Percentiles rank a stretch among this genome's conserved stretches.
These are phyloP conservation scores for Pseudoperonospora humuli DNA, from an alignment of 352 stramenopile genomes.

Conservation along the genomic window DNA sequence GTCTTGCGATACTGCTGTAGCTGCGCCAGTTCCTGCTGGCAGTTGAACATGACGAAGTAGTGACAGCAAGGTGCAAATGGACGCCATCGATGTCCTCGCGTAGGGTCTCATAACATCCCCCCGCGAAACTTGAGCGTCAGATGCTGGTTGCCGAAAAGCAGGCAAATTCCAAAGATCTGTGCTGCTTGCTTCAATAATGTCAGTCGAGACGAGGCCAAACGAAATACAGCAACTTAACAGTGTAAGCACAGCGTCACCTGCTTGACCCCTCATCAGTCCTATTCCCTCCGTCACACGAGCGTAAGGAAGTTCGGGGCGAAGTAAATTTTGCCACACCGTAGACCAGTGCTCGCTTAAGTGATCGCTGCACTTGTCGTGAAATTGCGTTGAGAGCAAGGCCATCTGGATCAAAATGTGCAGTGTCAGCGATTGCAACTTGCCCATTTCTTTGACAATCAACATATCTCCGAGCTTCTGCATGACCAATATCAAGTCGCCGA, in stretches of 20 bases:
- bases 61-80: slow-evolving; percentile 22
- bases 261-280: slow-evolving; percentile 30
- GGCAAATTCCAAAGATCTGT: slow-evolving; percentile 36
- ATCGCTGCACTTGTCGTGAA: slow-evolving; percentile 26
- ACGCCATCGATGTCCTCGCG: slow-evolving; percentile 29
- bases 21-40: slow-evolving; percentile 1
- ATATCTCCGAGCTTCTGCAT: slow-evolving; percentile 38
- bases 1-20: slow-evolving; percentile 1
- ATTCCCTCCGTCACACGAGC: slow-evolving; percentile 36
- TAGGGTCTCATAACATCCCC: slow-evolving; percentile 22
- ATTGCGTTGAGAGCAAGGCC: slow-evolving; percentile 26
- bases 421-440: slow-evolving; percentile 39
- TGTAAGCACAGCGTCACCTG: slow-evolving; percentile 42
- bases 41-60: slow-evolving; percentile 27
- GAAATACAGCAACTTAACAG: slow-evolving; percentile 41
- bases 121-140: slow-evolving; percentile 14
- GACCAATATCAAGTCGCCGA: slow-evolving; percentile 52
- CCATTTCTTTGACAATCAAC: slow-evolving; percentile 40
- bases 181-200: slow-evolving; percentile 26
- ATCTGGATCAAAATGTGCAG: slow-evolving; percentile 46
- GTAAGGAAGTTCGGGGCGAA: slow-evolving; percentile 53
- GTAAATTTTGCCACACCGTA: slow-evolving; percentile 37
- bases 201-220: slow-evolving; percentile 31
- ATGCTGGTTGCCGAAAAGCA: slow-evolving; percentile 28
- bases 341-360: slow-evolving; percentile 37